A percentile compares a stretch with the other conserved stretches of the same genome.
These are phyloP conservation scores for Lepidium africanum DNA, from an alignment of 345 rosid species.

Conservation along the genomic window DNA sequence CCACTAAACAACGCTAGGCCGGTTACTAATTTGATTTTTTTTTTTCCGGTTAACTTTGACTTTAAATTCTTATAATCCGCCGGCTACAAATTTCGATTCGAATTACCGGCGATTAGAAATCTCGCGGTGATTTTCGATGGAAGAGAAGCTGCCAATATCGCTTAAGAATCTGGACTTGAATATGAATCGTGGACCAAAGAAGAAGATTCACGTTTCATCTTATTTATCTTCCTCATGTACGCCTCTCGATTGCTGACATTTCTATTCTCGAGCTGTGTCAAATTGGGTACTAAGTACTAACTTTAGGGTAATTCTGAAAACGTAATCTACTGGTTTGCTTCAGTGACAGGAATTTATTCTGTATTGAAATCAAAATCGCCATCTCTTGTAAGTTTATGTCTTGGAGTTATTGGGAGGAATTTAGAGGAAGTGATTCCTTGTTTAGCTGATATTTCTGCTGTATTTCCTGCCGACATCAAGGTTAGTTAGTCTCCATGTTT, in stretches of 20 bases:
- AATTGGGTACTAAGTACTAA: neutral
- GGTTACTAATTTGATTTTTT: no score
- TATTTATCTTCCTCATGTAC: conserved; percentile 37
- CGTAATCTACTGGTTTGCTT: neutral
- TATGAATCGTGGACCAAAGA: conserved; percentile 17
- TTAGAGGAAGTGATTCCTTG: conserved; percentile 66
- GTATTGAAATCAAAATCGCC: conserved; percentile 40
- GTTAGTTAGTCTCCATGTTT: conserved; percentile 20
- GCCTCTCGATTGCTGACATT: neutral
- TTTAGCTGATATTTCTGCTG: conserved; percentile 48
- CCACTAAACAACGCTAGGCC: no score
- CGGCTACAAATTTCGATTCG: neutral
- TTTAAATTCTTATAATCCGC: neutral
- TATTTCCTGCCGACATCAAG: conserved; percentile 68
- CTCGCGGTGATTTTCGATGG: conserved; percentile 26
- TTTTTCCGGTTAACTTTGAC: neutral
- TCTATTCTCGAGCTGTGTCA: neutral
- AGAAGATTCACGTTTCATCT: conserved; percentile 12
- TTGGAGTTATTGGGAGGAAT: conserved; percentile 73
- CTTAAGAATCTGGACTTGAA: conserved; percentile 41
- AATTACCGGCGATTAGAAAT: conserved; percentile 1
- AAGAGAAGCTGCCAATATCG: conserved; percentile 22
- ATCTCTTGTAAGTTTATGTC: conserved; percentile 62
- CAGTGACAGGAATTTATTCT: conserved; percentile 26
- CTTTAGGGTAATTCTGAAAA: neutral